A percentile compares a stretch with the other conserved stretches of the same genome.
Evolutionary conservation across 1,284 basidiomycete species (phyloP).

Genomic region (Cryptococcus deneoformans): DNA sequence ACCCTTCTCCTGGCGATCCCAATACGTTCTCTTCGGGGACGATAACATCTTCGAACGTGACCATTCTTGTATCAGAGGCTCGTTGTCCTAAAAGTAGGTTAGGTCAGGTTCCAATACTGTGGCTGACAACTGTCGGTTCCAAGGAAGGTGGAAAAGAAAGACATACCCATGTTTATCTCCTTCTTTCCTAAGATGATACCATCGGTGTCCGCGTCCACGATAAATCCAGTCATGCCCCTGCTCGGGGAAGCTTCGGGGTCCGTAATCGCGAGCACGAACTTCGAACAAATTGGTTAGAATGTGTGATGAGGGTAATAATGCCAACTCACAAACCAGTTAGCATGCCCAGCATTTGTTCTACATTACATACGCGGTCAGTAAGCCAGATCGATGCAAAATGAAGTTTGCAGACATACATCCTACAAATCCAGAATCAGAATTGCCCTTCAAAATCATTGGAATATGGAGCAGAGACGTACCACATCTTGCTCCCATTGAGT

Average conservation of each 20-base stretch:
- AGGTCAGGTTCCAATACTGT: neutral
- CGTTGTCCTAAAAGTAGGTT: conserved; percentile 45
- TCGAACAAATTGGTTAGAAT: neutral
- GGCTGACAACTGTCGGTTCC: conserved; percentile 3
- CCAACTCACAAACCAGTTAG: conserved; percentile 50
- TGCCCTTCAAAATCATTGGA: neutral
- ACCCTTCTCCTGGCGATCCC: conserved; percentile 55
- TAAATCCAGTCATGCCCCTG: conserved; percentile 57
- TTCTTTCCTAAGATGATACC: conserved; percentile 55
- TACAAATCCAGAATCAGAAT: neutral
- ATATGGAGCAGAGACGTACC: conserved; percentile 35
- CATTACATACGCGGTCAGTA: neutral
- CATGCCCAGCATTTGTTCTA: conserved; percentile 55
- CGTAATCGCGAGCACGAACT: conserved; percentile 57
- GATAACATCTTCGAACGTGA: conserved; percentile 56
- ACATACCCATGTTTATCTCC: conserved; percentile 58
- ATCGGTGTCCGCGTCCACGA: conserved; percentile 55
- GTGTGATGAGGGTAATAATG: neutral
- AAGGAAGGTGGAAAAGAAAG: neutral
- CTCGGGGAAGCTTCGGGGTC: conserved; percentile 51
- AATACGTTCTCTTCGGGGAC: conserved; percentile 55
- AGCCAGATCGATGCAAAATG: neutral
- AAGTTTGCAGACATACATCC: conserved; percentile 33
- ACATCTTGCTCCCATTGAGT: conserved; percentile 56
- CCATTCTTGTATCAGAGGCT: conserved; percentile 57